Evolutionary conservation across 2,329 filamentous ascomycete genomes (phyloP).

Genomic region (Geosmithia morbida): DNA sequence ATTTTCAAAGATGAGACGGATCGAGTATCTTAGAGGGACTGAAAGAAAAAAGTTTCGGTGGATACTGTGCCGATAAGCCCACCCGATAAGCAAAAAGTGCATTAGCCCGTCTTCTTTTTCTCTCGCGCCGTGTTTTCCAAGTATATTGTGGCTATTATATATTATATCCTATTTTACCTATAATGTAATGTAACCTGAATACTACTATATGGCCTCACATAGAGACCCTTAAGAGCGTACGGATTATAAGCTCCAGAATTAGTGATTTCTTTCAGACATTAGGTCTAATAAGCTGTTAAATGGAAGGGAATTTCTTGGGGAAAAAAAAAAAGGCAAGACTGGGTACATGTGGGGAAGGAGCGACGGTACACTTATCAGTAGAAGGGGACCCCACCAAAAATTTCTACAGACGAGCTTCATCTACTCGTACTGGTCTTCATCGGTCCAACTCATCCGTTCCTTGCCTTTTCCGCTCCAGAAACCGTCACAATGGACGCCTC

Average conservation of each 20-base stretch:
- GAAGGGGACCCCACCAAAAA: constrained; percentile 4
- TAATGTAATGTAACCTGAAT: no score
- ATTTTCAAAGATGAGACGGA: not conserved
- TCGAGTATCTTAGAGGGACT: not conserved
- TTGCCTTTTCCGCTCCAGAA: not conserved
- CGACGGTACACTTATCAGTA: not conserved
- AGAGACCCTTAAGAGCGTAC: no score
- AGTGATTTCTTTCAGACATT: no score
- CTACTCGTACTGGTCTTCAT: not conserved
- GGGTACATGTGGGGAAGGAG: not conserved
- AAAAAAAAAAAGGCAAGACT: not conserved
- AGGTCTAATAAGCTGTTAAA: not conserved
- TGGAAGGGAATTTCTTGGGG: not conserved
- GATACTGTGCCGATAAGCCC: constrained; percentile 1
- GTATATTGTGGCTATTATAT: no score
- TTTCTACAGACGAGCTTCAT: constrained; percentile 1
- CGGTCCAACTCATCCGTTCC: not conserved
- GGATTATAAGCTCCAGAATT: no score
- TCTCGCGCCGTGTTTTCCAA: no score
- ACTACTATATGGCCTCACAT: no score
- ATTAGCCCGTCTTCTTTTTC: not conserved
- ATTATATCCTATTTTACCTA: no score
- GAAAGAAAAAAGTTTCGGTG: constrained; percentile 1
- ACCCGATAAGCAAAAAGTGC: not conserved
- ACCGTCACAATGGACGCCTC: constrained; percentile 15